Evolutionary conservation across 2,329 filamentous ascomycete species (phyloP), one percentile per base, ranked within the genome.

Genomic region (Blastomyces emzantsi): DNA sequence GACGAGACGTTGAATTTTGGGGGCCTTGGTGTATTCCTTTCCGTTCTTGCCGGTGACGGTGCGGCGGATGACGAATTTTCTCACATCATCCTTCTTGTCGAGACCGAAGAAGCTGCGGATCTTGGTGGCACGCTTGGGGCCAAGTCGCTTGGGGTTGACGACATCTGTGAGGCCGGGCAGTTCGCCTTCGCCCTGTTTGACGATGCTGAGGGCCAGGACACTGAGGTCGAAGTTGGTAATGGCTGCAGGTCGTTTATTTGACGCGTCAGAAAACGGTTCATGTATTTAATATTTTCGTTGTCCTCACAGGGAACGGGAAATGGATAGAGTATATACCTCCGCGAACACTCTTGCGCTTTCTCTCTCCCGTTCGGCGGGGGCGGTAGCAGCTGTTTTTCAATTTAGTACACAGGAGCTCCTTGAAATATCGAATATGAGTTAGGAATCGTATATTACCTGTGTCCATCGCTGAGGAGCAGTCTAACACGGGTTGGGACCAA

Each of bases 81-180:
- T 93, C 83, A 97, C 93, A 90, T 99, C 94, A 86, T 99, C 94
- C 89, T 97, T 92, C 92, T 97, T 97, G 90, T 89, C 93, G 87
- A 99, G 90, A 85, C 91, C 88, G 85, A 97, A 99, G 90, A 99
- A 99, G 80, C 88, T 89, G 82, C 93, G 91, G 84, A 99, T 97
- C 92, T 97, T 99, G 85, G 92, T 96, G 79, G 94, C 94, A 78
- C 94, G 90, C 92, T 99, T 99, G 85, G 94, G 94, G 75, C 94
- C 94, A 78, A 99, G 90, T 77, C 94, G 90, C 90, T 99, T 99
- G 82, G 94, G 94, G 86, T 96, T 90, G 78, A 97, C 92, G 80
- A 89, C 87, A 81, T 99, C 94, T 85, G 94, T 99, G 72, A 99
- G 83, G 77, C 94, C 94, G 80, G 94, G 93, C 79, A 99, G 88